Conservation (phyloP, 2,329 filamentous ascomycete species). For the Cordyceps cateniannulata region DNA sequence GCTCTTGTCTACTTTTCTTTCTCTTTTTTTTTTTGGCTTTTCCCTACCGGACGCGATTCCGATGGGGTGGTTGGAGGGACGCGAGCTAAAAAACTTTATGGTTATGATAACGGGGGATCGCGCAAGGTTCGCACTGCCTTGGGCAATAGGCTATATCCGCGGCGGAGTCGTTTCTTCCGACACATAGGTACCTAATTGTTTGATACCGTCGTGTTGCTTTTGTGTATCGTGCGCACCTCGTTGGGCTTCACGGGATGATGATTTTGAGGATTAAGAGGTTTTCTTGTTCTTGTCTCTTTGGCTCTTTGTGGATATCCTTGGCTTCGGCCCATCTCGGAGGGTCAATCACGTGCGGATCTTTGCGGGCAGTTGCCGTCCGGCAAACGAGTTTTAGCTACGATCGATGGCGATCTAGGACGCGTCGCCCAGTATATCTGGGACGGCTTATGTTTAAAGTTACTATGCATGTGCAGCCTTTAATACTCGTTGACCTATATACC, state of each 20-base stretch:
- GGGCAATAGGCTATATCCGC: neutral
- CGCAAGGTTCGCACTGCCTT: neutral
- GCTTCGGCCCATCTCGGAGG: neutral
- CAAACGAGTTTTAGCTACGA: neutral
- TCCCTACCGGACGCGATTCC: no score
- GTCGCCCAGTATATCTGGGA: neutral
- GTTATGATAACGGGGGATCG: neutral
- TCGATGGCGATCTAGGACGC: neutral
- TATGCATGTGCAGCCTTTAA: neutral
- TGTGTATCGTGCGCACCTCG: neutral
- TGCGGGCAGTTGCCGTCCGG: neutral
- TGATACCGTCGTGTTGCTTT: neutral
- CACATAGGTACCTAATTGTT: neutral
- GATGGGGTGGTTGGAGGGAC: neutral
- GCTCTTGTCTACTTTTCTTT: no score
- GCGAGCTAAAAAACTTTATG: neutral
- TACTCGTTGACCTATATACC: neutral
- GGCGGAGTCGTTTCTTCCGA: neutral
- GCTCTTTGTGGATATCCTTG: neutral
- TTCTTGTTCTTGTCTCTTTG: neutral
- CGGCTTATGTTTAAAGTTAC: neutral
- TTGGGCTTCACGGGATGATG: neutral
- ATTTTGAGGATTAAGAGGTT: no score
- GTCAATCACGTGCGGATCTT: neutral
- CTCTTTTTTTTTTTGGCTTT: no score